A percentile compares a stretch with the other conserved stretches of the same genome.
These are phyloP conservation scores for Beta corolliflora DNA, from an alignment of 179 eudicot genomes.

Conservation along the genomic window DNA sequence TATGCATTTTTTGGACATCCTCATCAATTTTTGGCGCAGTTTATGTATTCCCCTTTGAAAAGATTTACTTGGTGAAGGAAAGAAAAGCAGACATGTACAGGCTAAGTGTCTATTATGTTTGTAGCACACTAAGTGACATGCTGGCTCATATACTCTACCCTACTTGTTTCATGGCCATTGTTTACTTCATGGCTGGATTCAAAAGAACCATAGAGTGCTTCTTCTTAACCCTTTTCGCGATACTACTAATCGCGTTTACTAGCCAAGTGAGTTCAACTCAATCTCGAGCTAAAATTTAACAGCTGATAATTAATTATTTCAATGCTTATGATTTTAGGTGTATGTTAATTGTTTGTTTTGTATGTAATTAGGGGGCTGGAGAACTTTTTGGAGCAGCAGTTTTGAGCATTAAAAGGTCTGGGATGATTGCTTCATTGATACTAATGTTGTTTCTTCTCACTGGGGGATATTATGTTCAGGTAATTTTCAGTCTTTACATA, in stretches of 20 bases:
- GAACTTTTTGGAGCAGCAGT: constrained; percentile 95
- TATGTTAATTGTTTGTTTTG: background rate
- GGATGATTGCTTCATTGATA: constrained; percentile 84
- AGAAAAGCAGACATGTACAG: constrained; percentile 98
- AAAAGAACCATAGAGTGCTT: constrained; percentile 66
- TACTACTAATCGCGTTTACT: constrained; percentile 64
- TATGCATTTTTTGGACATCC: constrained; percentile 97
- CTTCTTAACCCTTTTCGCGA: constrained; percentile 66
- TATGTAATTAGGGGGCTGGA: constrained; percentile 75
- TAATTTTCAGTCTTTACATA: constrained; percentile 23
- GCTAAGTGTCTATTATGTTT: constrained; percentile 83
- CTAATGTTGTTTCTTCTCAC: constrained; percentile 97
- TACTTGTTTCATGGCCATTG: constrained; percentile 68
- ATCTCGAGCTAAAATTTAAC: background rate
- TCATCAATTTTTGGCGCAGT: constrained; percentile 96
- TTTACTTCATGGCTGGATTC: constrained; percentile 97
- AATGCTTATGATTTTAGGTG: background rate
- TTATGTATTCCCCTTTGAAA: constrained; percentile 95
- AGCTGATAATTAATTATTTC: background rate
- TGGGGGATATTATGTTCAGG: constrained; percentile 98
- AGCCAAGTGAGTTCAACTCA: constrained; percentile 69
- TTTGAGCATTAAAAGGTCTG: constrained; percentile 81
- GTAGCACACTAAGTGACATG: constrained; percentile 97
- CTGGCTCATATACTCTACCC: constrained; percentile 85
- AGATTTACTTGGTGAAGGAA: constrained; percentile 88